Base-by-base conservation (phyloP, 225 moss, liverwort and hornwort genomes). In the Pleurozium schreberi region DNA sequence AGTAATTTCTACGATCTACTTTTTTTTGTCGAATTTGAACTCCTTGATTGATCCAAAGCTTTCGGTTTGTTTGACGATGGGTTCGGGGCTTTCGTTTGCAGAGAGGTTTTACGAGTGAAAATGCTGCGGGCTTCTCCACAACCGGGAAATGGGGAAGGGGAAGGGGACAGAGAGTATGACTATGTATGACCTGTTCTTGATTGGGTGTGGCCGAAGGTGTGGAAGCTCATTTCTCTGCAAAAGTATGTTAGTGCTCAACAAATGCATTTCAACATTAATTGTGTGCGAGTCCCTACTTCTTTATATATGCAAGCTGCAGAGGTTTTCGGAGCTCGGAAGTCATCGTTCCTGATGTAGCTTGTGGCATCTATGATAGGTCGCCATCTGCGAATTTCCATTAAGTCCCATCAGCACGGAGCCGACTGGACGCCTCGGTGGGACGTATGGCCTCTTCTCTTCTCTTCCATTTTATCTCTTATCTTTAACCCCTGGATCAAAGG, bases 101-200 rank as follows among this genome's bases (percentile, higher is more conserved):
- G 70, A 30, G 78, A 60, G 80, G 42, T 64, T 62, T 49, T 14
- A 63, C 63, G 68, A 69, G 88, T 64, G 81, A 93, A 77, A n/a
- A 91, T 85, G 90, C 90, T 91, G n/a, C 91, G 88, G n/a, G 58
- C 88, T 84, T 90, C 77, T 90, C 91, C 75, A 30, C 84, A 84
- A 70, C 75, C 71, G 42, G 67, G 75, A 75, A 50, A 21, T 75
- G 33, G 75, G 15, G 43, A n/a, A 23, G 53, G 17, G 26, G 12
- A 13, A 38, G 25, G n/a, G n/a, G n/a, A n/a, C n/a, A n/a, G 34
- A 55, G 78, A 68, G 62, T 92, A 45, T 94, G 93, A 93, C 66
- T 96, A 92, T 53, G 50, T 20, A 30, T 34, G 95, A 98, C 91
- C 93, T 96, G 36, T 96, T 98, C 81, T 93, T 95, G 80, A 96